A percentile compares a stretch with the other conserved stretches of the same genome.
These are phyloP conservation scores for Rhodotorula sp. DNA, from an alignment of 1,284 basidiomycete genomes.

Conservation along the genomic window DNA sequence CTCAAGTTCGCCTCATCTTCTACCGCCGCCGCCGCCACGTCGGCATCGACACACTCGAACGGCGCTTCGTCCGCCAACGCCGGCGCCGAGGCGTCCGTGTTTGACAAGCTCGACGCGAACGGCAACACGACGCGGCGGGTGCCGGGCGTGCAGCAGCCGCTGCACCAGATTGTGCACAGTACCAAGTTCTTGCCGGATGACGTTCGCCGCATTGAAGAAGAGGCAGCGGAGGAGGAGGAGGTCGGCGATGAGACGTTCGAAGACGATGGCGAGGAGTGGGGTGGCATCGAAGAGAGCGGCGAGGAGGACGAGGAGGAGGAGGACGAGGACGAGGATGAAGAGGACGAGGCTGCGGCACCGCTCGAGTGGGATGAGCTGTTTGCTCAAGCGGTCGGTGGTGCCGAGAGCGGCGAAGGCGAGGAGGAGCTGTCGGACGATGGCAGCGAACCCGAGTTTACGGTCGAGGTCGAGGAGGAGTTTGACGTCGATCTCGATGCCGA, in stretches of 20 bases:
- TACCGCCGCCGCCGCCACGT: constrained; percentile 14
- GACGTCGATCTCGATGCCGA: constrained; percentile 11
- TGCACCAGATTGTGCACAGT: constrained; percentile 59
- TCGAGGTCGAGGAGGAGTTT: constrained; percentile 15
- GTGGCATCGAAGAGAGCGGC: constrained; percentile 43
- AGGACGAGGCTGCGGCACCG: constrained; percentile 25
- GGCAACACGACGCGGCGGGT: constrained; percentile 53
- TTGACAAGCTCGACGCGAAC: constrained; percentile 37
- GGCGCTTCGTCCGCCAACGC: neutral
- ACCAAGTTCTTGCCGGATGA: constrained; percentile 57
- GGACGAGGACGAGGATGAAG: constrained; percentile 40
- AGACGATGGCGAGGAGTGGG: constrained; percentile 47
- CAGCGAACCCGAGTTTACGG: constrained; percentile 3
- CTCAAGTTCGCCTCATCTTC: constrained; percentile 37
- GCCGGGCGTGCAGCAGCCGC: constrained; percentile 59
- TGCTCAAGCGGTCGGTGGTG: constrained; percentile 37
- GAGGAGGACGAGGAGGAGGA: constrained; percentile 50
- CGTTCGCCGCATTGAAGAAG: constrained; percentile 47
- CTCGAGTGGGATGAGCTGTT: constrained; percentile 43
- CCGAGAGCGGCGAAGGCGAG: constrained; percentile 6
- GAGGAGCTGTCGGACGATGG: constrained; percentile 3
- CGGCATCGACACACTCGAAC: constrained; percentile 1
- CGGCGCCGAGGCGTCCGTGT: neutral
- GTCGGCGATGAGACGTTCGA: constrained; percentile 31
- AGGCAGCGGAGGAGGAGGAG: constrained; percentile 53